A percentile compares a stretch with the other conserved stretches of the same genome.
Evolutionary conservation across 345 rosid species (phyloP).

Genomic region (Sisymbrium altissimum): DNA sequence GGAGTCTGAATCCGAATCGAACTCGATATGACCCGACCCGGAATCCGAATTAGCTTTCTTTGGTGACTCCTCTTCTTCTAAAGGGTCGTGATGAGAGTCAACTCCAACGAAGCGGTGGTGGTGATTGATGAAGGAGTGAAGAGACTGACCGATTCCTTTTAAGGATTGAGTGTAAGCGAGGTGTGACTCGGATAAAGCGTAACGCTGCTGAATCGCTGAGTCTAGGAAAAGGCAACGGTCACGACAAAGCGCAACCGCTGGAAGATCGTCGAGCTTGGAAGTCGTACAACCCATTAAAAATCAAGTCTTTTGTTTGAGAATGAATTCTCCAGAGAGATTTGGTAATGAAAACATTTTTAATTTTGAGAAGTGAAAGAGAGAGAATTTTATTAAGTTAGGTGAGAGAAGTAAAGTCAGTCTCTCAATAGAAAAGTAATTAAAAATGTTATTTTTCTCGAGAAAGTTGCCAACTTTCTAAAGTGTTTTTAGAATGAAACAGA

Average conservation of each 20-base stretch:
- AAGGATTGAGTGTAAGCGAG: conserved; percentile 57
- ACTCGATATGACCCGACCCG: conserved; percentile 60
- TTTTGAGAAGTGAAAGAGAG: background rate
- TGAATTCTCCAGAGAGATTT: background rate
- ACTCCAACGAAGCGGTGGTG: conserved; percentile 28
- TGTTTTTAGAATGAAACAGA: background rate
- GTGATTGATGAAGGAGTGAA: conserved; percentile 47
- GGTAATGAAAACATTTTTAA: background rate
- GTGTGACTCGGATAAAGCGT: conserved; percentile 73
- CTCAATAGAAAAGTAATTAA: background rate
- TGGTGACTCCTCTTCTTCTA: conserved; percentile 15
- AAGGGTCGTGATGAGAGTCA: background rate
- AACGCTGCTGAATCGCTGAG: conserved; percentile 68
- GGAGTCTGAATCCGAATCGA: conserved; percentile 50
- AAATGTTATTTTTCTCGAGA: conserved; percentile 13
- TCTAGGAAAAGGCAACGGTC: conserved; percentile 64
- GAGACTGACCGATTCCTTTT: conserved; percentile 42
- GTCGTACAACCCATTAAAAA: conserved; percentile 69
- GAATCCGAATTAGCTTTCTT: conserved; percentile 39
- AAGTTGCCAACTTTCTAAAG: background rate
- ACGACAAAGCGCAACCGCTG: conserved; percentile 85
- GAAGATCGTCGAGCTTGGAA: conserved; percentile 89
- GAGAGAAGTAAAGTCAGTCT: conserved; percentile 2
- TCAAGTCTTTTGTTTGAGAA: no score
- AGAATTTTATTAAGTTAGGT: conserved; percentile 17